Evolutionary conservation across 768 basidiomycete species (phyloP), one percentile per base, ranked within the genome.

Genomic region (Pholiota molesta): DNA sequence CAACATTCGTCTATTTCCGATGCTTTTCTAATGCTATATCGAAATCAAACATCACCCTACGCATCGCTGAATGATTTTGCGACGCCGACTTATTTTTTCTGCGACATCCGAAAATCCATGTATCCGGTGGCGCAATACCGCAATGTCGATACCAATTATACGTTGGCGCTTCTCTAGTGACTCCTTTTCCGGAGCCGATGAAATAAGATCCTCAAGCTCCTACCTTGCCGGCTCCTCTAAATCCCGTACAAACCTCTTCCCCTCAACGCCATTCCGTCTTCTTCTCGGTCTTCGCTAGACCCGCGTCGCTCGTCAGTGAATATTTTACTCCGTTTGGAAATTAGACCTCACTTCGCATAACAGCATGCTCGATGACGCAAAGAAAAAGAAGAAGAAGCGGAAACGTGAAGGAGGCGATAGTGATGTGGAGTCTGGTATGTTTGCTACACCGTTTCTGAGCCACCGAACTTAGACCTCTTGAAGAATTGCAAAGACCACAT

Each of bases 341-440:
- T 6, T 62, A 53, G 62, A 42, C 65, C 55, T 29, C 49, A 62
- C 52, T 51, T 58, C 33, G 47, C 42, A 26, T 28, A 45, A 21
- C 39, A 74, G 74, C 44, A 67, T 71, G 29, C 68, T 73, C 11
- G 83, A 86, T 13, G 89, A 90, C 52, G 63, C 79, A 29, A 90
- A 88, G 79, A 90, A 85, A 76, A 91, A 90, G 79, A 92, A 91
- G 78, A 92, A 92, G 77, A 94, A 93, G 71, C 90, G 92, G 74
- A 92, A 90, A 81, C 84, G 89, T 59, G 91, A 91, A 40, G 78
- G 82, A 9, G 86, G 84, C 40, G 87, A 86, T n/a, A 90, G 88
- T 65, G 91, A 92, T 65, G 73, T 78, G 33, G 91, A 92, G 68
- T 79, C 79, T 71, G 84, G 86, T 85, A 73, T 56, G 72, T 35